These are phyloP conservation scores for Solanum sitiens DNA, from an alignment of 257 asterid species.

Conservation along the genomic window DNA sequence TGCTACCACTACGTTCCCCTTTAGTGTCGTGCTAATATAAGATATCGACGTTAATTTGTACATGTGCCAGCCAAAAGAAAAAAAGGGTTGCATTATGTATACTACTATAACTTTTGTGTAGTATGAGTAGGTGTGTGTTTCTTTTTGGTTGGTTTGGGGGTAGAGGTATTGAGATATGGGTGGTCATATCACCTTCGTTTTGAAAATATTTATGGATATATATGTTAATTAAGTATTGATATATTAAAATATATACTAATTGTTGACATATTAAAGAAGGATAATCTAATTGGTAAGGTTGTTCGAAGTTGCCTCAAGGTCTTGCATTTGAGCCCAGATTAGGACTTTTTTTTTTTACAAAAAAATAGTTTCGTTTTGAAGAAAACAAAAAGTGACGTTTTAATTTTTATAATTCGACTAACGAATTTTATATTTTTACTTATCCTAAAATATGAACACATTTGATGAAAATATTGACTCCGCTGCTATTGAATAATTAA, in stretches of 20 bases:
- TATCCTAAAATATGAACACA: too few species aligned
- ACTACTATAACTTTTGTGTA: background rate
- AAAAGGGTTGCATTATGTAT: background rate
- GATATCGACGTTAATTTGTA: background rate
- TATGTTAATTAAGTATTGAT: too few species aligned
- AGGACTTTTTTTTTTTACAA: rapidly evolving
- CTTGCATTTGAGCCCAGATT: background rate
- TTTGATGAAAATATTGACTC: too few species aligned
- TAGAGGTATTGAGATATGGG: background rate
- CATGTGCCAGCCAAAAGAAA: background rate
- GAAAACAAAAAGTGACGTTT: too few species aligned
- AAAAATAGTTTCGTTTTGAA: too few species aligned
- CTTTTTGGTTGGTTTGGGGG: background rate
- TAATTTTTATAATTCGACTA: too few species aligned
- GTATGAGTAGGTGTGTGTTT: background rate
- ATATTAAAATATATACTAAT: too few species aligned
- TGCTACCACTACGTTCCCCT: background rate
- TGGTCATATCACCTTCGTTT: too few species aligned
- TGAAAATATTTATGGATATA: too few species aligned
- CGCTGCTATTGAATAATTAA: too few species aligned
- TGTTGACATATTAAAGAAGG: background rate
- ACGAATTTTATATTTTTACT: too few species aligned
- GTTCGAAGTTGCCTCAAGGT: background rate
- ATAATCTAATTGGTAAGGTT: background rate
- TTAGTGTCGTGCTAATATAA: background rate